phyloP scores from a whole-genome alignment of 164 flowering plant species.

The Houttuynia cordata region DNA sequence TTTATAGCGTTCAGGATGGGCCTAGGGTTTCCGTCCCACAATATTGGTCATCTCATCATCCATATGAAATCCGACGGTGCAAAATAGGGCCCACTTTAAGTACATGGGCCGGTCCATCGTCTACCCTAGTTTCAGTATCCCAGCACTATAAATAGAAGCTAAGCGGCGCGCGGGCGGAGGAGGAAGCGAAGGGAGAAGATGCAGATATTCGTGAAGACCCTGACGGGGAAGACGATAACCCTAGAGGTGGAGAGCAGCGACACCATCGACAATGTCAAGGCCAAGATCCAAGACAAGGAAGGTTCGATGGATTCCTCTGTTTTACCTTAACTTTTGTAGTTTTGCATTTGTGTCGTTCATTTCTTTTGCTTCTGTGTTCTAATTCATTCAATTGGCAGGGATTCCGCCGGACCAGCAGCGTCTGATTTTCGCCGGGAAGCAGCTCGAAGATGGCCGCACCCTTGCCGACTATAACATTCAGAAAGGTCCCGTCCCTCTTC shows the following conservation, averaged over 20 bases:
- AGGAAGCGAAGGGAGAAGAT: slow-evolving; percentile 17
- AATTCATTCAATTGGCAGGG: not conserved
- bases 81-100: too few relatives aligned
- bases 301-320: not conserved
- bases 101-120: not conserved
- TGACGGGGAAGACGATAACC: slow-evolving; percentile 55
- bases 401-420: not conserved
- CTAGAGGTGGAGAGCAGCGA: slow-evolving; percentile 41
- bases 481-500: too few relatives aligned
- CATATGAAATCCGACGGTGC: too few relatives aligned
- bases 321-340: too few relatives aligned
- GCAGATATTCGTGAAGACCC: slow-evolving; percentile 83
- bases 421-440: not conserved
- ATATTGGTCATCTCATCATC: too few relatives aligned
- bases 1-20: too few relatives aligned
- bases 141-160: not conserved
- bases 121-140: not conserved
- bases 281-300: not conserved
- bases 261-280: slow-evolving; percentile 12
- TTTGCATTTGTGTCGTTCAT: not conserved
- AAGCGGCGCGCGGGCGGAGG: not conserved
- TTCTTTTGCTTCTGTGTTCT: not conserved
- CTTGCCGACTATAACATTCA: slow-evolving; percentile 11
- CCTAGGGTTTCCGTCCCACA: too few relatives aligned
- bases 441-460: not conserved